Evolutionary conservation across 768 basidiomycete species (phyloP).

Genomic region (Boletus vermiculosoides): DNA sequence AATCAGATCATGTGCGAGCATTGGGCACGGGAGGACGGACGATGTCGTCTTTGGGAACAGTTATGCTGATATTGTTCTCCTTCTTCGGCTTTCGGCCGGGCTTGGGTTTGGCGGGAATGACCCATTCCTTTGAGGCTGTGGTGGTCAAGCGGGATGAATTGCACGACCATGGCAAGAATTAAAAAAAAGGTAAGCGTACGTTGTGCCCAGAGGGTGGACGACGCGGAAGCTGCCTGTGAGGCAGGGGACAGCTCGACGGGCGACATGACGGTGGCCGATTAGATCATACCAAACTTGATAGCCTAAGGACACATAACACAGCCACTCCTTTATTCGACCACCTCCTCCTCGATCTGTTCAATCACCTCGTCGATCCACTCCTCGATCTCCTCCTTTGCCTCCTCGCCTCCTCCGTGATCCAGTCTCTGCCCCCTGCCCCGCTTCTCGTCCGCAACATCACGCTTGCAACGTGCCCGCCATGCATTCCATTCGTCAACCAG

Average conservation of each 20-base stretch:
- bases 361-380: conserved; percentile 93
- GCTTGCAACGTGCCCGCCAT: conserved; percentile 77
- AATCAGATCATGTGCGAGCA: conserved; percentile 7
- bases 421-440: conserved; percentile 37
- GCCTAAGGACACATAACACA: conserved; percentile 10
- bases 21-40: conserved; percentile 37
- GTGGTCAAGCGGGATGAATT: neutral
- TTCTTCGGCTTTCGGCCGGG: conserved; percentile 88
- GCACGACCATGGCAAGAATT: neutral
- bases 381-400: conserved; percentile 85
- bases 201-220: conserved; percentile 73
- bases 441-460: conserved; percentile 59
- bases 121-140: conserved; percentile 86
- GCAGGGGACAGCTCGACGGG: conserved; percentile 32
- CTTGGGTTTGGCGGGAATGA: conserved; percentile 82
- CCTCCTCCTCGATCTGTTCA: conserved; percentile 86
- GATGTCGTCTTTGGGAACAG: conserved; percentile 43
- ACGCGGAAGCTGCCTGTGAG: conserved; percentile 35
- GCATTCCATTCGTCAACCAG: conserved; percentile 99
- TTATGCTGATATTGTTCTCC: conserved; percentile 38
- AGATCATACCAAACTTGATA: conserved; percentile 11
- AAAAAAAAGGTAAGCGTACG: conserved; percentile 41
- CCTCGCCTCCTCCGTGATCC: conserved; percentile 41
- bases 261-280: conserved; percentile 27
- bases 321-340: conserved; percentile 46